Base-by-base conservation (phyloP, 2,329 filamentous ascomycete genomes). In the Cladobotryum protrusum region DNA sequence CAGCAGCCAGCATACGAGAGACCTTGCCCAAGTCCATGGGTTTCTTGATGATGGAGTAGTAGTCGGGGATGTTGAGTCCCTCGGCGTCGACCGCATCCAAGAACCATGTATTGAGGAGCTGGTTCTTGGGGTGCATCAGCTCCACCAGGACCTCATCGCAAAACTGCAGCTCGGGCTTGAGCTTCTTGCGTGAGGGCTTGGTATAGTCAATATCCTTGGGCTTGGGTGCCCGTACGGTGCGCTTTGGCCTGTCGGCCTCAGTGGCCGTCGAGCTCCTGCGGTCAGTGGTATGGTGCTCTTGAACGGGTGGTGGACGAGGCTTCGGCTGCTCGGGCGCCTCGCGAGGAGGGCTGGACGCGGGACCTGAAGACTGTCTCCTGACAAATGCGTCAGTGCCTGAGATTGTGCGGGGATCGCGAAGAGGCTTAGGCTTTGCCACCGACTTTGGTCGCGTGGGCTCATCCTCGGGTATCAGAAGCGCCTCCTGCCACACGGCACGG, bases 21-120 rank as follows among this genome's bases (percentile, higher is more conserved):
- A 96, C 86, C n/a, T 89, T 96, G 14, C 79, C 76, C 45, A 96
- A 75, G 66, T 99, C 92, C 92, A 97, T 99, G 0, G 93, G 93
- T 65, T 91, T 89, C 75, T 96, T 97, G 71, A 99, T 90, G 54
- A 97, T 76, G 61, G 86, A 89, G 66, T 93, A 89, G 65, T 99
- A 99, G 19, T 86, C 85, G 1, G 93, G 93, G 52, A 97, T 96
- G 64, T 92, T 90, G 48, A 97, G 74, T 1, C 91, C 92, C 34
- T 97, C 91, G 0, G 93, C 90, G 64, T 99, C 93, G 17, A 99
- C 93, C 0, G 93, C 87, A 7, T 79, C 72, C 60, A 89, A 72
- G 72, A 99, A 99, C 52, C 87, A 85, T 49, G 78, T 77, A 40
- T 89, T 89, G 57, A 85, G 72, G 2, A 70, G 63, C 49, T 74